Conservation (phyloP, 495 filamentous ascomycete genomes). For the Talaromyces ruber region DNA sequence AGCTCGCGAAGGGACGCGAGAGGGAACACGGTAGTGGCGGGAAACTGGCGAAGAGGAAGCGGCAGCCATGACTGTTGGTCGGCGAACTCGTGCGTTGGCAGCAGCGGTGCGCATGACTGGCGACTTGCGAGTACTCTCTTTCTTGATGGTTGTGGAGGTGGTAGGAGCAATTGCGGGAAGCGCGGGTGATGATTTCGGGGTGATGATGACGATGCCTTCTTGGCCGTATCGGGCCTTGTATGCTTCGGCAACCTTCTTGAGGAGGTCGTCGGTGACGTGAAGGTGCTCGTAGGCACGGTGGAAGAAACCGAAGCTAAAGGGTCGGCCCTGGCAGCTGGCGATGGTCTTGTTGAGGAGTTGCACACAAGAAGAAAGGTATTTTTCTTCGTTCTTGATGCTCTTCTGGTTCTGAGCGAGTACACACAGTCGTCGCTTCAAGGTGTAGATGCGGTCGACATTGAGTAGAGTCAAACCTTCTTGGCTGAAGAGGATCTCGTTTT, state of each 20-base stretch:
- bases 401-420: constrained; percentile 28
- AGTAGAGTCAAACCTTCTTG: constrained; percentile 61
- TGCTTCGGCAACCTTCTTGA: constrained; percentile 46
- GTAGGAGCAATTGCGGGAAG: not conserved
- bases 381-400: constrained; percentile 19
- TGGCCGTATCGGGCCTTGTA: constrained; percentile 49
- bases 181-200: constrained; percentile 2
- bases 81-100: constrained; percentile 11
- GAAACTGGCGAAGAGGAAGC: not conserved
- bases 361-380: constrained; percentile 39
- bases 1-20: constrained; percentile 4
- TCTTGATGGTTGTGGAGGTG: constrained; percentile 3
- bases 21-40: not conserved
- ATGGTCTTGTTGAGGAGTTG: constrained; percentile 55
- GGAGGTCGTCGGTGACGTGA: constrained; percentile 41
- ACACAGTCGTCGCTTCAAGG: constrained; percentile 57
- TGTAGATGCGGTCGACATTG: constrained; percentile 64
- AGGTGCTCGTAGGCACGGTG: constrained; percentile 56
- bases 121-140: not conserved
- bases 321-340: constrained; percentile 46
- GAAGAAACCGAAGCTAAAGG: constrained; percentile 49
- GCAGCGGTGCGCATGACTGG: constrained; percentile 14
- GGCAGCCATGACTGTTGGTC: constrained; percentile 3
- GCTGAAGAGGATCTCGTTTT: constrained; percentile 62
- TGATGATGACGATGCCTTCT: constrained; percentile 35